Evolutionary conservation across 805 yeast species (phyloP).

Genomic region (Kodamaea restingae): DNA sequence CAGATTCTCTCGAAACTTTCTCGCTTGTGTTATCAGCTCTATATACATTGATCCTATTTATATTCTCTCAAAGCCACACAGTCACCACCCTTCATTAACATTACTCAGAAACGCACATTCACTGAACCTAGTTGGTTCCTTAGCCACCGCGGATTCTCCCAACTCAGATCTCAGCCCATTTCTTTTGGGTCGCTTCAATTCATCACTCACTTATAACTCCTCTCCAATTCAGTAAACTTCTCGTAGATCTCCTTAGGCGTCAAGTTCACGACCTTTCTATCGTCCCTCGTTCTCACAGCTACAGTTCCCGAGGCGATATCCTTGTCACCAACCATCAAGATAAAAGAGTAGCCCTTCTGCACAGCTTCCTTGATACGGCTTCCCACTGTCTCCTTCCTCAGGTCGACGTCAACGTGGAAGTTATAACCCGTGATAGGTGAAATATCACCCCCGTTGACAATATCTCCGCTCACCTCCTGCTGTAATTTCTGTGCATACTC

Average conservation of each 20-base stretch:
- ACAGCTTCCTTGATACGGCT: slow-evolving; percentile 77
- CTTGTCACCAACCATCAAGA: slow-evolving; percentile 83
- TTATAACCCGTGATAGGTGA: slow-evolving; percentile 55
- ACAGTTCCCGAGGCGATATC: slow-evolving; percentile 60
- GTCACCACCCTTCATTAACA: too few species aligned
- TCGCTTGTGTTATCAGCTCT: too few species aligned
- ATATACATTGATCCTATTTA: too few species aligned
- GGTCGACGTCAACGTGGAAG: slow-evolving; percentile 74
- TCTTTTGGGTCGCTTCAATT: background rate
- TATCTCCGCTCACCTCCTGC: slow-evolving; percentile 43
- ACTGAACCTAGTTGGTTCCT: too few species aligned
- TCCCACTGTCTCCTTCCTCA: slow-evolving; percentile 74
- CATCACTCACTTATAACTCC: background rate
- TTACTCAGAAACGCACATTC: too few species aligned
- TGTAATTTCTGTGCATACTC: slow-evolving; percentile 51
- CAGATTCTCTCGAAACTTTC: too few species aligned
- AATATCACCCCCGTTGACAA: slow-evolving; percentile 30
- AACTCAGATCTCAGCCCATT: too few species aligned
- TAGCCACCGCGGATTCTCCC: too few species aligned
- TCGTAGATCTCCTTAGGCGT: slow-evolving; percentile 48
- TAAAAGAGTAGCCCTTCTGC: slow-evolving; percentile 66
- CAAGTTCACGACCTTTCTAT: slow-evolving; percentile 42
- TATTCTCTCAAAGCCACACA: too few species aligned
- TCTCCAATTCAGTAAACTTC: slow-evolving; percentile 35
- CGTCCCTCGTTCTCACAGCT: slow-evolving; percentile 59